Percentiles rank a stretch among this genome's conserved stretches.
Evolutionary conservation across 192 early-diverging fungal species (phyloP).

Genomic region (Coemansia sp.): DNA sequence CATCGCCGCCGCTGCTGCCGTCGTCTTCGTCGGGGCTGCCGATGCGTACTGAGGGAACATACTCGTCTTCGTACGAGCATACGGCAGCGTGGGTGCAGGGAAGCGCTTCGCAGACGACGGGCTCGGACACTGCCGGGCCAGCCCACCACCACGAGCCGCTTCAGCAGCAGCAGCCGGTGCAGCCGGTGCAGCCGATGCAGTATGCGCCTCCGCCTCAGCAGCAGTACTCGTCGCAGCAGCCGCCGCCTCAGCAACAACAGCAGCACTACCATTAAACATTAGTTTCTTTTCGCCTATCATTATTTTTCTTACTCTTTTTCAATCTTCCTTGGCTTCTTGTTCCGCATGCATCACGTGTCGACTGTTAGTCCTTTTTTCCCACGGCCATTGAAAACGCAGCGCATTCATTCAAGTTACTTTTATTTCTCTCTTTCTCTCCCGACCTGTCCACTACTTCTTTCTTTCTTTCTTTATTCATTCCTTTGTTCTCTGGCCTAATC

Average conservation of each 20-base stretch:
- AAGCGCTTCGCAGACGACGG: slow-evolving; percentile 32
- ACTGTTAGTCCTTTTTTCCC: not conserved
- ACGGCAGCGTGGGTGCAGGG: slow-evolving; percentile 51
- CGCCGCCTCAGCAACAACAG: slow-evolving; percentile 11
- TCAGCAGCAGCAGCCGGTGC: not conserved
- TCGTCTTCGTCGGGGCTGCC: slow-evolving; percentile 12
- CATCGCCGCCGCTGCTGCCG: not conserved
- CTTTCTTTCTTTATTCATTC: not conserved
- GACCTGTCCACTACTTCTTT: not conserved
- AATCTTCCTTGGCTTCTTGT: not conserved
- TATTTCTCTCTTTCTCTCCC: not conserved
- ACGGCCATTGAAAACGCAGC: too few species aligned
- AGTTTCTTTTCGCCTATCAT: not conserved
- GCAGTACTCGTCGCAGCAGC: slow-evolving; percentile 3
- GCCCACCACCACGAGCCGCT: not conserved
- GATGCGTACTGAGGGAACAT: slow-evolving; percentile 41
- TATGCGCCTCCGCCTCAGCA: not conserved
- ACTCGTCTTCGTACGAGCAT: slow-evolving; percentile 54
- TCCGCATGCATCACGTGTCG: not conserved
- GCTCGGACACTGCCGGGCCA: slow-evolving; percentile 31
- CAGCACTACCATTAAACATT: slow-evolving; percentile 9
- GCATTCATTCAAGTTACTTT: not conserved
- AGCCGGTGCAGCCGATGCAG: not conserved
- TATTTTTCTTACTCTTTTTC: not conserved
- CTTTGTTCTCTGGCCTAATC: not conserved